These are phyloP conservation scores for Dittrichia graveolens DNA, from an alignment of 129 eudicot species.

Conservation along the genomic window DNA sequence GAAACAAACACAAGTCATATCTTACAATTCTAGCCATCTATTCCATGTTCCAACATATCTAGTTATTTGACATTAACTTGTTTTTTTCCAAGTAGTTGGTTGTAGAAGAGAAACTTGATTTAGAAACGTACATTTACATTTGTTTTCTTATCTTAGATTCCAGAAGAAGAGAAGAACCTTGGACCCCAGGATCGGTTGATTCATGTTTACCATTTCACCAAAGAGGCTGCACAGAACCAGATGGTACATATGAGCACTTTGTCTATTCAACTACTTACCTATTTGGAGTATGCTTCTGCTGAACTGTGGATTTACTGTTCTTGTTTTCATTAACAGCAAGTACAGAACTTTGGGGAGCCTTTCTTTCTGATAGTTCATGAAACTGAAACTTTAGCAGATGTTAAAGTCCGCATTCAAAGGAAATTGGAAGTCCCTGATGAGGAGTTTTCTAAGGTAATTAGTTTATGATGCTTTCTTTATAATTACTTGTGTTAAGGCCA, in stretches of 20 bases:
- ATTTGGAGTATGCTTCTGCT: not conserved
- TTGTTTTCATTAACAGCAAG: slow-evolving; percentile 53
- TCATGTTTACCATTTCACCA: slow-evolving; percentile 95
- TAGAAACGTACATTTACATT: not conserved
- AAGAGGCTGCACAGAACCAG: slow-evolving; percentile 90
- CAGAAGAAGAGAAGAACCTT: slow-evolving; percentile 93
- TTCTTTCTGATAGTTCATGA: slow-evolving; percentile 57
- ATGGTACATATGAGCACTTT: slow-evolving; percentile 53
- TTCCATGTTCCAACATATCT: not conserved
- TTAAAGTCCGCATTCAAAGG: slow-evolving; percentile 50
- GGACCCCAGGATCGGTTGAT: slow-evolving; percentile 83
- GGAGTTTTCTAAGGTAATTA: slow-evolving; percentile 65
- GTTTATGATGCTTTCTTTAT: not conserved
- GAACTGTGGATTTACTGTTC: not conserved
- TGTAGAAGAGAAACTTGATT: not conserved
- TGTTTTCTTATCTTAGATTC: slow-evolving; percentile 53
- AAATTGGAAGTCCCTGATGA: slow-evolving; percentile 60
- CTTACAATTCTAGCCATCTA: not conserved
- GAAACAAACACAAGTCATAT: not conserved
- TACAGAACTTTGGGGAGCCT: slow-evolving; percentile 76
- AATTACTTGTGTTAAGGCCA: not conserved
- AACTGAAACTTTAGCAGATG: slow-evolving; percentile 53
- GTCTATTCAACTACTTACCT: slow-evolving; percentile 4
- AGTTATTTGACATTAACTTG: not conserved
- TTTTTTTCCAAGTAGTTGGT: slow-evolving; percentile 8